These are phyloP conservation scores for Zea luxurians DNA, from an alignment of 176 grass and related monocot species.

Conservation along the genomic window DNA sequence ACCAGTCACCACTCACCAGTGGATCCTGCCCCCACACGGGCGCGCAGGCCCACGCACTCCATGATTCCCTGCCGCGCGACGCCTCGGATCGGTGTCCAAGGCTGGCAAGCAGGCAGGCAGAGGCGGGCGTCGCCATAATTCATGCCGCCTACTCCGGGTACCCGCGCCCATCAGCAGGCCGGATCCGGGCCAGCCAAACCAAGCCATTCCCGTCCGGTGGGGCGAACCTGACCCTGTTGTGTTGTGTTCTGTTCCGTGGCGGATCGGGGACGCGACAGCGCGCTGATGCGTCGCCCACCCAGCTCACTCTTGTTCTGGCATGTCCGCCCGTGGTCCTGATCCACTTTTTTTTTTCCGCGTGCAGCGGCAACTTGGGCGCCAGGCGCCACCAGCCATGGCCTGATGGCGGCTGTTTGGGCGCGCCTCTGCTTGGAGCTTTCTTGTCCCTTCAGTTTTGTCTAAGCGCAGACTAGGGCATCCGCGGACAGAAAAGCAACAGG, in stretches of 20 bases:
- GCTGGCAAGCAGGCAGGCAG: too few relatives aligned
- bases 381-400: too few relatives aligned
- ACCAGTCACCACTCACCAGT: too few relatives aligned
- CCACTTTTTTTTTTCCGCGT: background rate
- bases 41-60: too few relatives aligned
- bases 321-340: background rate
- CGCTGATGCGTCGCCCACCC: too few relatives aligned
- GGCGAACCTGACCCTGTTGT: background rate
- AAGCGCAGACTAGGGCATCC: background rate
- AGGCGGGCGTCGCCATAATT: conserved; percentile 5
- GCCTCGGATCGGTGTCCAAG: too few relatives aligned
- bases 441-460: conserved; percentile 4
- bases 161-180: background rate
- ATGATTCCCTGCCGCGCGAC: too few relatives aligned
- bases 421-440: background rate
- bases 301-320: background rate
- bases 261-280: background rate
- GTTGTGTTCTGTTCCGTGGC: background rate
- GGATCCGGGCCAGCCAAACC: too few relatives aligned
- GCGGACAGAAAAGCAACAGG: background rate
- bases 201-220: background rate
- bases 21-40: too few relatives aligned
- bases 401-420: background rate
- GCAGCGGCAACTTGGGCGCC: background rate
- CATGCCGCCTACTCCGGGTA: conserved; percentile 21